These are phyloP conservation scores for Salix brachista DNA, from an alignment of 345 rosid genomes.

Conservation along the genomic window DNA sequence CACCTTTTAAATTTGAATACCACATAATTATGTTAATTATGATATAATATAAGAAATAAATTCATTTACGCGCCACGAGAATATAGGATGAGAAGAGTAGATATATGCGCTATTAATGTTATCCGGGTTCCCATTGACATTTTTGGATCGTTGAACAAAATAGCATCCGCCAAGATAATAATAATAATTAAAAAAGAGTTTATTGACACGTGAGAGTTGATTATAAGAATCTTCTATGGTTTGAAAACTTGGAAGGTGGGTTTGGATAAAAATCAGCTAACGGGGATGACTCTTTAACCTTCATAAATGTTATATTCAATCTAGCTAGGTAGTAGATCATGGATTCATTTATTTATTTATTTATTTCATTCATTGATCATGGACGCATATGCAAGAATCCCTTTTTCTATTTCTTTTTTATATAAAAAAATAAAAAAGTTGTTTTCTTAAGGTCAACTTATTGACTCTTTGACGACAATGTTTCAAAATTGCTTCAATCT, in stretches of 20 bases:
- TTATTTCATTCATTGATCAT: not conserved
- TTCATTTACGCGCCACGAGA: too few species aligned
- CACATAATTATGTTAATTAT: too few species aligned
- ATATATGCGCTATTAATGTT: not conserved
- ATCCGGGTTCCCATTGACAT: not conserved
- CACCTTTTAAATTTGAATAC: too few species aligned
- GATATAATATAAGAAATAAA: too few species aligned
- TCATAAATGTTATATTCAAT: not conserved
- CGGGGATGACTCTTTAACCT: not conserved
- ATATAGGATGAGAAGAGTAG: too few species aligned
- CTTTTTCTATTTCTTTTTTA: not conserved
- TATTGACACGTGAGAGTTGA: not conserved
- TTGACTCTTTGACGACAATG: constrained; percentile 5
- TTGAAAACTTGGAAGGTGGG: too few species aligned
- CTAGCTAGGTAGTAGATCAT: not conserved
- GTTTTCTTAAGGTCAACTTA: not conserved
- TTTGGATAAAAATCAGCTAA: not conserved
- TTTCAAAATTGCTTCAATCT: not conserved
- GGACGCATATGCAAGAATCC: not conserved
- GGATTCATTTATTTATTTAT: not conserved
- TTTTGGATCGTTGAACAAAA: not conserved
- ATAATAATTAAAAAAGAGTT: not conserved
- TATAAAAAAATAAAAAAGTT: not conserved
- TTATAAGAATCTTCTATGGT: not conserved
- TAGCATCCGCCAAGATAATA: not conserved